Percentiles rank a stretch among this genome's conserved stretches.
These are phyloP conservation scores for Stygiomarasmius scandens DNA, from an alignment of 1,284 basidiomycete species.

Conservation along the genomic window DNA sequence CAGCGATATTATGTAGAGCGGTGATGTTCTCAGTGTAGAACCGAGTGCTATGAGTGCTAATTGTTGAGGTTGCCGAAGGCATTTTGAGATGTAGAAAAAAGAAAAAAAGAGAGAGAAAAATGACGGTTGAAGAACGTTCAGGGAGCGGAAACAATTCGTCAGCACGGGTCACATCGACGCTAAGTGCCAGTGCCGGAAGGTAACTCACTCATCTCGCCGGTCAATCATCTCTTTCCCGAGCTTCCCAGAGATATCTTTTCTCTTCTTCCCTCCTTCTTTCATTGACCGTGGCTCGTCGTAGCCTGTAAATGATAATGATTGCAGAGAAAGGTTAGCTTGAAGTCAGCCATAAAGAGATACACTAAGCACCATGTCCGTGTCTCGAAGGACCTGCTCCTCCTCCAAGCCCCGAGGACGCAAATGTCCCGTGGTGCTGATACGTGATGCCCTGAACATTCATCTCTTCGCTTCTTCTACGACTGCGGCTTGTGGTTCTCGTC, in stretches of 20 bases:
- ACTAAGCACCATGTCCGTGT: not conserved
- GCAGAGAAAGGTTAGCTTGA: not conserved
- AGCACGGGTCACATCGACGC: no score
- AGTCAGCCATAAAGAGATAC: not conserved
- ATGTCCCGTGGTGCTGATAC: slow-evolving; percentile 20
- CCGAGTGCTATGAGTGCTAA: slow-evolving; percentile 40
- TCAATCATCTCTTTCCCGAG: slow-evolving; percentile 68
- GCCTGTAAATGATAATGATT: not conserved
- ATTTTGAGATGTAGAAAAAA: no score
- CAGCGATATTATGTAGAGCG: slow-evolving; percentile 53
- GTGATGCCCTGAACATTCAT: no score
- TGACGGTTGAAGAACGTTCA: no score
- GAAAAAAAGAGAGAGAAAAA: slow-evolving; percentile 5
- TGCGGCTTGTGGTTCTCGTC: no score
- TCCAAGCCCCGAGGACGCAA: slow-evolving; percentile 30
- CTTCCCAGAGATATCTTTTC: slow-evolving; percentile 68
- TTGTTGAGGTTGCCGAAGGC: slow-evolving; percentile 11
- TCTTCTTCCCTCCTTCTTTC: slow-evolving; percentile 59
- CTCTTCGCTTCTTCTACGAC: no score
- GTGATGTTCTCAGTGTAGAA: slow-evolving; percentile 59
- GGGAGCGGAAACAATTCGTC: no score
- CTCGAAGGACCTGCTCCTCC: not conserved
- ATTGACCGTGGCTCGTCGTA: slow-evolving; percentile 12
- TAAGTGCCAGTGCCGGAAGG: no score
- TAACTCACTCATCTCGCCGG: slow-evolving; percentile 74